Evolutionary conservation across 2,329 filamentous ascomycete species (phyloP).

Genomic region (Aspergillus candidus): DNA sequence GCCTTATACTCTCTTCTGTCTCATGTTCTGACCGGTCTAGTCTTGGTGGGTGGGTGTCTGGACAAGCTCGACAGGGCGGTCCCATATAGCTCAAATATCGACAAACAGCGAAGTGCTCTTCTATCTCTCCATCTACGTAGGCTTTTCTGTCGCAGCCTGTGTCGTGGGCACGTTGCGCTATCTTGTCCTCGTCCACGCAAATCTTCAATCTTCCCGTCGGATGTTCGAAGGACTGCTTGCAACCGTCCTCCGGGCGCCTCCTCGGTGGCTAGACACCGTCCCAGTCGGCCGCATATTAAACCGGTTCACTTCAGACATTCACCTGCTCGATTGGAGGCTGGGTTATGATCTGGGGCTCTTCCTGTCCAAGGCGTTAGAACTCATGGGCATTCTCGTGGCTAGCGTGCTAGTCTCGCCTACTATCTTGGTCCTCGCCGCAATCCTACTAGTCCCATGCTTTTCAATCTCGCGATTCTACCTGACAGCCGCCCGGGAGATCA

Average conservation of each 20-base stretch:
- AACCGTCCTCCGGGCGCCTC: constrained; percentile 61
- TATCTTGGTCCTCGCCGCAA: constrained; percentile 55
- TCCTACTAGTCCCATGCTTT: constrained; percentile 53
- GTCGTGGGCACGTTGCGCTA: constrained; percentile 48
- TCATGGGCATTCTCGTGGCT: constrained; percentile 61
- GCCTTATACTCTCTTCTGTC: background rate
- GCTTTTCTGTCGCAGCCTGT: constrained; percentile 52
- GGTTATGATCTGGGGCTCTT: constrained; percentile 58
- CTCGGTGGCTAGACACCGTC: constrained; percentile 75
- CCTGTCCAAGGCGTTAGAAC: constrained; percentile 53
- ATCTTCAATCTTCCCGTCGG: constrained; percentile 59
- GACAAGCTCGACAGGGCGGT: constrained; percentile 28
- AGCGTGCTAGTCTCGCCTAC: constrained; percentile 60
- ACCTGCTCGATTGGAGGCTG: constrained; percentile 62
- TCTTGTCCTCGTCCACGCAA: constrained; percentile 50
- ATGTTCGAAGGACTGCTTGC: constrained; percentile 64
- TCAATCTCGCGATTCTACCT: constrained; percentile 59
- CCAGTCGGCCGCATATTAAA: constrained; percentile 70
- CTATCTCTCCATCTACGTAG: constrained; percentile 51
- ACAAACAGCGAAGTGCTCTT: constrained; percentile 11
- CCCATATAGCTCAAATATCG: too few species aligned
- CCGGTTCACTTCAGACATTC: constrained; percentile 70
- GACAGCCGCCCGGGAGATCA: constrained; percentile 50
- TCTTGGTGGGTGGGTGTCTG: constrained; percentile 47
- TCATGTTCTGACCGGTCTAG: constrained; percentile 14